Evolutionary conservation across 495 filamentous ascomycete genomes (phyloP).

Genomic region (Podospora australis): DNA sequence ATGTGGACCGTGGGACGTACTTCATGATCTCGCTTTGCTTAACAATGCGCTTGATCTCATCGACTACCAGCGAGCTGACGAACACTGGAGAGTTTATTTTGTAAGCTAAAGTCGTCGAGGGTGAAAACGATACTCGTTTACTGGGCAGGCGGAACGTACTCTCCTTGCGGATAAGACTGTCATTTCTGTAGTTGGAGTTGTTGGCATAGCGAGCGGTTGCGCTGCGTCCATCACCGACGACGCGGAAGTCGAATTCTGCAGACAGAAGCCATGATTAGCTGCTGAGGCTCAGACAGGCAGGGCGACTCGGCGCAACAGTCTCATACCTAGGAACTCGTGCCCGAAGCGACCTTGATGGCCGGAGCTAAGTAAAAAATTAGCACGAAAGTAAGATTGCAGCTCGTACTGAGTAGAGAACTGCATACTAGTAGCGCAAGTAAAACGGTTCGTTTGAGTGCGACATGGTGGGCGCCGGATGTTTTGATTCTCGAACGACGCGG

Average conservation of each 20-base stretch:
- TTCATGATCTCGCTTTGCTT: slow-evolving; percentile 98
- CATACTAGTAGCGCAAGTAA: slow-evolving; percentile 98
- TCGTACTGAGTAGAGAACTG: not conserved
- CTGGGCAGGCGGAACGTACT: slow-evolving; percentile 69
- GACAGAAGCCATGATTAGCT: too few relatives aligned
- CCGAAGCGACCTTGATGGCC: slow-evolving; percentile 97
- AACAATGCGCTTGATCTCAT: slow-evolving; percentile 94
- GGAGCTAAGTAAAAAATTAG: slow-evolving; percentile 54
- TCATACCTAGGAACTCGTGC: slow-evolving; percentile 91
- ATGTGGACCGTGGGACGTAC: slow-evolving; percentile 40
- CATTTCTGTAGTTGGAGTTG: slow-evolving; percentile 99
- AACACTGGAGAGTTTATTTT: too few relatives aligned
- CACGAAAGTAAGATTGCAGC: slow-evolving; percentile 9
- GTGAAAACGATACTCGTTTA: too few relatives aligned
- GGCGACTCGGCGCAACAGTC: not conserved
- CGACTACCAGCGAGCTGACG: slow-evolving; percentile 84
- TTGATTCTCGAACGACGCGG: slow-evolving; percentile 8
- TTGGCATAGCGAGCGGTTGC: slow-evolving; percentile 96
- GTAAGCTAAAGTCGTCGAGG: too few relatives aligned
- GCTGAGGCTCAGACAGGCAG: too few relatives aligned
- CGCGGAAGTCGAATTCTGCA: slow-evolving; percentile 93
- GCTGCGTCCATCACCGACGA: slow-evolving; percentile 87
- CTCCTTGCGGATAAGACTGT: slow-evolving; percentile 98
- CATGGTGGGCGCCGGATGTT: slow-evolving; percentile 20
- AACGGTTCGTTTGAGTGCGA: slow-evolving; percentile 61